Conservation (phyloP, 2,329 filamentous ascomycete species). For the Chaetomium globosum region DNA sequence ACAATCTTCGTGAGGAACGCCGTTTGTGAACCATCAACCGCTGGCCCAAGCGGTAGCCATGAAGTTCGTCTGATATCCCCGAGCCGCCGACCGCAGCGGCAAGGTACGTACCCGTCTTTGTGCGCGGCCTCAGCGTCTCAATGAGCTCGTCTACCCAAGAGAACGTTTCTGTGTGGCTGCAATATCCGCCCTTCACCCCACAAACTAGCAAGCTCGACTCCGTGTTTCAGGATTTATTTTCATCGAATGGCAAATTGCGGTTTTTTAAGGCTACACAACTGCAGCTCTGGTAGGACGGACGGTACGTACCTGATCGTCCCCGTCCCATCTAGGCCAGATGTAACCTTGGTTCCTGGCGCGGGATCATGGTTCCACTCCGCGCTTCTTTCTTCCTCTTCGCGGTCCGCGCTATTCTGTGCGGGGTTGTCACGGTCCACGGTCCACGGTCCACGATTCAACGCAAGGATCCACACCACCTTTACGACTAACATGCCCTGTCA, state of each 20-base stretch:
- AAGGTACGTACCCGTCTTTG: constrained; percentile 27
- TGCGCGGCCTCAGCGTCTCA: constrained; percentile 17
- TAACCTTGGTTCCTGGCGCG: constrained; percentile 11
- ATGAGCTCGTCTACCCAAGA: constrained; percentile 18
- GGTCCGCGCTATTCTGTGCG: constrained; percentile 16
- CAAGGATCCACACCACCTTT: constrained; percentile 16
- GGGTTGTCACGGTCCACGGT: constrained; percentile 25
- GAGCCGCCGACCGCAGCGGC: constrained; percentile 31
- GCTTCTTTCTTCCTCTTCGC: constrained; percentile 12
- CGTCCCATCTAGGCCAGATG: neutral
- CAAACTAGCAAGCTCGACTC: constrained; percentile 31
- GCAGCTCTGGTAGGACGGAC: constrained; percentile 31
- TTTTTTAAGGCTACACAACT: constrained; percentile 27
- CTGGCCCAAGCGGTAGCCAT: constrained; percentile 19
- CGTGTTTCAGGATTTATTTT: constrained; percentile 41
- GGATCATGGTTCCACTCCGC: constrained; percentile 15
- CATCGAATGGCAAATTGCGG: constrained; percentile 29
- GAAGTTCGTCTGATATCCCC: constrained; percentile 24
- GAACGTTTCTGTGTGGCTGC: constrained; percentile 29
- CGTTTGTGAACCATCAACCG: neutral
- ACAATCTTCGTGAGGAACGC: neutral
- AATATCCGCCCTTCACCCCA: constrained; percentile 21
- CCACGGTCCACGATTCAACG: constrained; percentile 5
- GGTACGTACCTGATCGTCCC: constrained; percentile 7
- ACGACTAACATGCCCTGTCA: neutral